Base-by-base conservation (phyloP, 1,284 basidiomycete genomes). In the Trametes versicolor region DNA sequence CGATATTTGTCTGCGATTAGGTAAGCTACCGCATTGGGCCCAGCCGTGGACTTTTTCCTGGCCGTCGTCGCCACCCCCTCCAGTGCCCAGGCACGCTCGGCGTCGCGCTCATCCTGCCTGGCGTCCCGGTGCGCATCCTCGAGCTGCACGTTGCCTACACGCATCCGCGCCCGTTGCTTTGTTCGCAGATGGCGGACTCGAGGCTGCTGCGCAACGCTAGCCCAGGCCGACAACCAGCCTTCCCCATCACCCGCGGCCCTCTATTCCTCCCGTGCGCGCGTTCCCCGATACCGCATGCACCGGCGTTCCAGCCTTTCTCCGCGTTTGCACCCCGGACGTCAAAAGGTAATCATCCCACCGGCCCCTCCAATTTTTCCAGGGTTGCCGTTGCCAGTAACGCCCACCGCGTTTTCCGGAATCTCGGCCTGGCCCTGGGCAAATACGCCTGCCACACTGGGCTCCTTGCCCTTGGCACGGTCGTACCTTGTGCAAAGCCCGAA, bases 291-390 rank as follows among this genome's bases (percentile, higher is more conserved):
- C 37, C 51, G 36, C 57, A 29, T 59, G 43, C 55, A 43, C 60
- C 58, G 58, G 62, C 23, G 53, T 47, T 59, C 57, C 53, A 49
- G 25, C 37, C 57, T 19, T 41, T 53, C 39, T 49, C 60, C 60
- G 45, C 54, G 45, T 64, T 59, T 60, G 64, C 51, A 47, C 65
- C 65, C 60, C 50, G 54, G 63, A 69, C 65, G 63, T 60, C 63
- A 65, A 66, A 62, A 65, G 52, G 45, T 48, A 66, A 62, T 64
- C 60, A 63, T n/a, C 41, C 54, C 48, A 21, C 41, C 51, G 27
- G 52, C 54, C 58, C 39, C 63, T 59, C 49, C 61, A 65, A 63
- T 63, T 69, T 48, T 69, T 69, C 64, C 60, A 60, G 68, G 68
- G 68, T 69, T 58, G 55, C 23, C 57, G 55, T 58, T 45, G 52